Evolutionary conservation across 2,329 filamentous ascomycete species (phyloP).

Genomic region (Nemania serpens): DNA sequence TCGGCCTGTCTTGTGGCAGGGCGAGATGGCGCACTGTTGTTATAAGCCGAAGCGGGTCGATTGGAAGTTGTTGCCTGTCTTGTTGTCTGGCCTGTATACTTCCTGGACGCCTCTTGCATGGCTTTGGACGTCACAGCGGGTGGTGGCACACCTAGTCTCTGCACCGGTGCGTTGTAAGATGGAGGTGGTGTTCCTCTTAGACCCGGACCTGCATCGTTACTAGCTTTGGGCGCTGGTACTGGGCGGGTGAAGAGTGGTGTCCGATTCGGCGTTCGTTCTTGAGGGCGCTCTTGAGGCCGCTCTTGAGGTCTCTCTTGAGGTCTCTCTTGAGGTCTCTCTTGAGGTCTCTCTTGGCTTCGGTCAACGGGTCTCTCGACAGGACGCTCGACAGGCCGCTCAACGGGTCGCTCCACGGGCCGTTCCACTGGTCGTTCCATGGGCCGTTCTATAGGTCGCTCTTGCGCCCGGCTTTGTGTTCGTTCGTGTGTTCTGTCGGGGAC

Average conservation of each 20-base stretch:
- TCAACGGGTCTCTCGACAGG: not conserved
- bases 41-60: constrained; percentile 45
- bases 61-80: constrained; percentile 71
- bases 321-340: not conserved
- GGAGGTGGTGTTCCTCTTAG: constrained; percentile 82
- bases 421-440: constrained; percentile 13
- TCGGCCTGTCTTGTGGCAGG: constrained; percentile 64
- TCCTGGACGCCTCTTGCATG: constrained; percentile 94
- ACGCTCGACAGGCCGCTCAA: constrained; percentile 16
- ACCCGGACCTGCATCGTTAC: constrained; percentile 55
- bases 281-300: not conserved
- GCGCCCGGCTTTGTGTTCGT: constrained; percentile 38
- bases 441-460: constrained; percentile 6
- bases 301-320: not conserved
- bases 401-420: not conserved
- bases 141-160: constrained; percentile 83
- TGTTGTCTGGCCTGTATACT: constrained; percentile 77
- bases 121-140: constrained; percentile 90
- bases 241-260: constrained; percentile 49
- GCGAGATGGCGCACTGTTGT: constrained; percentile 53
- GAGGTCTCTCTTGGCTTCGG: no score
- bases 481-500: constrained; percentile 54
- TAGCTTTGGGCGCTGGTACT: constrained; percentile 45
- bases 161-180: constrained; percentile 79
- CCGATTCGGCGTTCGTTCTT: constrained; percentile 41